Evolutionary conservation across 768 basidiomycete species (phyloP).

Genomic region (Russula lepida): DNA sequence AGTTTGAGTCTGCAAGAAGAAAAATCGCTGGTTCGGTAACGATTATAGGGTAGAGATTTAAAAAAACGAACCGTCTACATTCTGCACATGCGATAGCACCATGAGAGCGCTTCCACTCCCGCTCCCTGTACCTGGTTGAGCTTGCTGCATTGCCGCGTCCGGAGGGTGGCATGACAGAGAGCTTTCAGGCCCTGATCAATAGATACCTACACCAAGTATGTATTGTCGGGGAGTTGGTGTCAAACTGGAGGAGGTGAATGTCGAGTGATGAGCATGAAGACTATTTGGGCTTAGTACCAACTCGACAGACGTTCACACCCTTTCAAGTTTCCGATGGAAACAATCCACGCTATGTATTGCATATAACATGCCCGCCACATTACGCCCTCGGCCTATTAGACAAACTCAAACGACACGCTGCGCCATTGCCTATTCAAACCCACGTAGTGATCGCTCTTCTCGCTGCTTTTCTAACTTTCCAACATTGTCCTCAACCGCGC

Average conservation of each 20-base stretch:
- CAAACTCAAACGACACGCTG: not conserved
- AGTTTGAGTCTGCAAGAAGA: constrained; percentile 45
- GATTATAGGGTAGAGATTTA: not conserved
- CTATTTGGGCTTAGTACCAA: not conserved
- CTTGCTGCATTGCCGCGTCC: not conserved
- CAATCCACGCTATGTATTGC: too few species aligned
- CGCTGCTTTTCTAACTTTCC: constrained; percentile 50
- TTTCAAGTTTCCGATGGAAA: too few species aligned
- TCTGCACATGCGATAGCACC: constrained; percentile 22
- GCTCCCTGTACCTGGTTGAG: constrained; percentile 8
- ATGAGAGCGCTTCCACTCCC: constrained; percentile 21
- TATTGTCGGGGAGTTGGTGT: too few species aligned
- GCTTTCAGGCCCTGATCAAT: not conserved
- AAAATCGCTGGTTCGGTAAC: not conserved
- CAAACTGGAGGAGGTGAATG: not conserved
- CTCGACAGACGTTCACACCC: not conserved
- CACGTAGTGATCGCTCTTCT: constrained; percentile 51
- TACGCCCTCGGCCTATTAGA: too few species aligned
- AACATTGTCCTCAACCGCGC: constrained; percentile 56
- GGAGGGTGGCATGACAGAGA: not conserved
- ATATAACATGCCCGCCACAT: not conserved
- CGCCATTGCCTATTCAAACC: constrained; percentile 36
- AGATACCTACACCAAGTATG: not conserved
- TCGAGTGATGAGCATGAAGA: not conserved
- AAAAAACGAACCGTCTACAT: constrained; percentile 17